Evolutionary conservation across 2,329 filamentous ascomycete species (phyloP).

Genomic region (Fusarium bulbicola): DNA sequence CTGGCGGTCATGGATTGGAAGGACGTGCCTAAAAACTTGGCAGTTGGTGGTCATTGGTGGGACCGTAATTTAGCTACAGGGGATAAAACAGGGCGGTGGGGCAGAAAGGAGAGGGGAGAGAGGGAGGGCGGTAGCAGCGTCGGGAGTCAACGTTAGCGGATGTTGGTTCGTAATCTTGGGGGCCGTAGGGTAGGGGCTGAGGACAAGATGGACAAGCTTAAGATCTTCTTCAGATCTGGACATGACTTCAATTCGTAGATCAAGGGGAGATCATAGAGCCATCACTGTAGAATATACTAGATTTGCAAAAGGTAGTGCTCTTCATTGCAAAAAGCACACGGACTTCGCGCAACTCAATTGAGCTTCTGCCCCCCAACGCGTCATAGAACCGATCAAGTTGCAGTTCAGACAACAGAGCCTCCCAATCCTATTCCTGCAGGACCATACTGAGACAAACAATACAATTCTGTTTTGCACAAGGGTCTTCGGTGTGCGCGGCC

Average conservation of each 20-base stretch:
- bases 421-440: rapidly evolving
- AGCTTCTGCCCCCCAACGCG: too few relatives aligned
- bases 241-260: too few relatives aligned
- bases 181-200: constrained; percentile 6
- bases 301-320: rapidly evolving
- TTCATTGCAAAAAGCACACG: not conserved
- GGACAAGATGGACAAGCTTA: not conserved
- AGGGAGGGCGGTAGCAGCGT: not conserved
- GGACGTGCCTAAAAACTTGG: not conserved
- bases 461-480: too few relatives aligned
- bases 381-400: rapidly evolving
- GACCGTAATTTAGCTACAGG: not conserved
- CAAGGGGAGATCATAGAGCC: rapidly evolving
- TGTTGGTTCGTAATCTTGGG: not conserved
- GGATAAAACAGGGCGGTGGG: not conserved
- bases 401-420: rapidly evolving
- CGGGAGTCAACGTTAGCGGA: too few relatives aligned
- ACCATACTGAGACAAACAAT: too few relatives aligned
- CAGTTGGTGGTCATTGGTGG: constrained; percentile 1
- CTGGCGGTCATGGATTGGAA: not conserved
- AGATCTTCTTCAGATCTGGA: too few relatives aligned
- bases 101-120: not conserved
- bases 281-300: rapidly evolving
- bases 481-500: too few relatives aligned
- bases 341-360: rapidly evolving